Base-by-base conservation (phyloP, 139 green algal genomes). In the Trebouxia sp. region DNA sequence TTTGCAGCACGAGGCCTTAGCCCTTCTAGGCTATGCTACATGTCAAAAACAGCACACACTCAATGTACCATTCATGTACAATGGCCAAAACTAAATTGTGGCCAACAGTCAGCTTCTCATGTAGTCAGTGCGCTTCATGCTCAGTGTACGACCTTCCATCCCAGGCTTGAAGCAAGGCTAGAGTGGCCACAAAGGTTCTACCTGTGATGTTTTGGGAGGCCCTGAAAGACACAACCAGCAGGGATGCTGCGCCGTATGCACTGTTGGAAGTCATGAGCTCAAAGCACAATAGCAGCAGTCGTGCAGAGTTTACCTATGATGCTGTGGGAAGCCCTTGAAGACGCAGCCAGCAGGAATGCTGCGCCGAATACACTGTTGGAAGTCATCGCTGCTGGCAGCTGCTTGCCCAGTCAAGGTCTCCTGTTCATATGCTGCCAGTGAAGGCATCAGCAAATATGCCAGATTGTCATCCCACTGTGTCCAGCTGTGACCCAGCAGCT, bases 211-310 rank as follows among this genome's bases (percentile, higher is more conserved):
- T 86, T 80, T 30, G 87, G 85, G 78, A 88, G 80, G 74, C 84
- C 88, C 75, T 90, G 90, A 78, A 92, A 92, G 30, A 87, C 77
- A 58, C 78, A 89, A 38, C 89, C 89, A 24, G 86, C 45, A 17
- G 89, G 89, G 37, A 88, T 85, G 32, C 83, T 82, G 32, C 85
- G 83, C 82, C 88, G 88, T 37, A 92, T 88, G 51, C 78, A 83
- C 76, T 87, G 66, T 70, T 90, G 85, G 72, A 91, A 91, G 69
- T 91, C 89, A 41, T 90, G n/a, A n/a, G n/a, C n/a, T n/a, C n/a
- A n/a, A n/a, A n/a, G n/a, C n/a, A n/a, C n/a, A n/a, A n/a, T n/a
- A n/a, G n/a, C n/a, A n/a, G n/a, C n/a, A n/a, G n/a, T n/a, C n/a
- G n/a, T n/a, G n/a, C n/a, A n/a, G n/a, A 55, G 22, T 50, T 51